Evolutionary conservation across 2,329 filamentous ascomycete species (phyloP).

Genomic region (Trichoderma atroviride): DNA sequence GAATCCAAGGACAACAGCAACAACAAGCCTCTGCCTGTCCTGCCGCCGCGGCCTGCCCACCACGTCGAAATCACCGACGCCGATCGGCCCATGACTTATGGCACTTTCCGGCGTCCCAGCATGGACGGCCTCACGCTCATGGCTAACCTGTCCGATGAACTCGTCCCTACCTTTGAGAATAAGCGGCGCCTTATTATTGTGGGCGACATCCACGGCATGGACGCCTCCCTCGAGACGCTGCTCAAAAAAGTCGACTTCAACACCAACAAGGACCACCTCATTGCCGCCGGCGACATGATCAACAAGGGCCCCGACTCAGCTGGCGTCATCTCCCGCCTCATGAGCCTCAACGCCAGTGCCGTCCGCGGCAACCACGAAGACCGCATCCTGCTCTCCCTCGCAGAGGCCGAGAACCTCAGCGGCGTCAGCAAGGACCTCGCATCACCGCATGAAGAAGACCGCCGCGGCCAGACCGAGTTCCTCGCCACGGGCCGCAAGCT

Average conservation of each 20-base stretch:
- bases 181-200: constrained; percentile 73
- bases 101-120: constrained; percentile 43
- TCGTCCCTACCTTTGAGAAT: constrained; percentile 41
- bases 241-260: constrained; percentile 69
- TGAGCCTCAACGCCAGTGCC: constrained; percentile 72
- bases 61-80: constrained; percentile 34
- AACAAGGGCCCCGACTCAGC: constrained; percentile 83
- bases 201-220: constrained; percentile 92
- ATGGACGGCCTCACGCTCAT: constrained; percentile 40
- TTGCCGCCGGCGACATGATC: constrained; percentile 78
- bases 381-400: constrained; percentile 69
- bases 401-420: constrained; percentile 33
- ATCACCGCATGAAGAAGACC: constrained; percentile 33
- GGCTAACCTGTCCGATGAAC: constrained; percentile 36
- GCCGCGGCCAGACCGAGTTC: constrained; percentile 43
- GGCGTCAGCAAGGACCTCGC: constrained; percentile 35
- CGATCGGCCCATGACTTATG: constrained; percentile 47
- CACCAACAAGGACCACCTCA: constrained; percentile 63
- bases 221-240: constrained; percentile 64
- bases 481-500: constrained; percentile 61
- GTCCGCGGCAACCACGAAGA: constrained; percentile 96
- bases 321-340: constrained; percentile 76
- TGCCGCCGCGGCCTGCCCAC: background rate
- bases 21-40: background rate
- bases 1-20: background rate